Percentiles rank a stretch among this genome's conserved stretches.
phyloP scores from a whole-genome alignment of 2,329 filamentous ascomycete genomes.

The Trichoderma harzianum region DNA sequence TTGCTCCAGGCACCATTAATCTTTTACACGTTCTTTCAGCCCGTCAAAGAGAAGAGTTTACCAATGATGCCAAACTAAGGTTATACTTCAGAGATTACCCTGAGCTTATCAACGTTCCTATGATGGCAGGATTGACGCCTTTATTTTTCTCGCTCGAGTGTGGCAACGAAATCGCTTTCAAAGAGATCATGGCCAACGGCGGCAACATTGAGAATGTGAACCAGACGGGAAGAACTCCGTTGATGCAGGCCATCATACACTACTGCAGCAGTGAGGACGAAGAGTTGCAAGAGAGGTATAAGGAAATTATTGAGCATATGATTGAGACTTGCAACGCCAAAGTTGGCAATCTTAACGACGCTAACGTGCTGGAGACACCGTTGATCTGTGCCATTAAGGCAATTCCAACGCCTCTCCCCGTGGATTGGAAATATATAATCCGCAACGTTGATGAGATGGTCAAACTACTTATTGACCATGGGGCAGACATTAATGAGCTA shows the following conservation, averaged over 20 bases:
- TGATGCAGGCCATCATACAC: background rate
- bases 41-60: background rate
- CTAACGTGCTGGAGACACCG: background rate
- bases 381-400: background rate
- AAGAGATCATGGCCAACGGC: background rate
- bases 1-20: background rate
- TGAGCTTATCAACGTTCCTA: background rate
- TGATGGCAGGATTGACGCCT: background rate
- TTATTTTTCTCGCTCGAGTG: background rate
- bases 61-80: background rate
- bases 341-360: background rate
- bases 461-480: background rate
- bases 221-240: background rate
- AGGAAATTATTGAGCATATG: background rate
- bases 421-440: background rate
- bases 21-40: constrained; percentile 16
- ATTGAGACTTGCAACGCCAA: background rate
- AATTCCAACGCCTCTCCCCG: background rate
- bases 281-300: background rate
- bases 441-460: background rate
- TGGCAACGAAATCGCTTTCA: background rate
- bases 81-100: background rate
- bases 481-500: background rate
- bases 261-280: background rate
- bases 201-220: constrained; percentile 1